Evolutionary conservation across 345 rosid species (phyloP).

Genomic region (Mangifera indica): DNA sequence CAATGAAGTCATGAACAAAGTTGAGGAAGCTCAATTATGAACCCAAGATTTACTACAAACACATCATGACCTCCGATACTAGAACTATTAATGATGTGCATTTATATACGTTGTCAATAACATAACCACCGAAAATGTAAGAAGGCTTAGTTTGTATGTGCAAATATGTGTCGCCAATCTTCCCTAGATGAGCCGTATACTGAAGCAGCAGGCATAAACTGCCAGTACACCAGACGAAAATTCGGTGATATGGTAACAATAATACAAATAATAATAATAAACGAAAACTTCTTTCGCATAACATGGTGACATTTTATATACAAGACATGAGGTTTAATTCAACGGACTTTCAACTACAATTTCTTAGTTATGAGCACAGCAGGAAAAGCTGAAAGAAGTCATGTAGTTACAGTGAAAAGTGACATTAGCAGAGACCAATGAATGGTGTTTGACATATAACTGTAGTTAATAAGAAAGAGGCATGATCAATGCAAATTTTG

Average conservation of each 20-base stretch:
- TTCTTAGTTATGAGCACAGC: background rate
- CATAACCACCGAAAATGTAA: constrained; percentile 2
- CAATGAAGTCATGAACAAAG: background rate
- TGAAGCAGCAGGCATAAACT: constrained; percentile 74
- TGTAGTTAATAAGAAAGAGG: constrained; percentile 29
- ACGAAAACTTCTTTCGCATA: background rate
- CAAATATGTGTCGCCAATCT: constrained; percentile 69
- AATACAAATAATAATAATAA: background rate
- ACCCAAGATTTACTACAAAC: background rate
- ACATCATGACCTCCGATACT: background rate
- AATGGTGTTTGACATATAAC: constrained; percentile 58
- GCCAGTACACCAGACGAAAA: constrained; percentile 24
- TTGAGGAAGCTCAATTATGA: background rate
- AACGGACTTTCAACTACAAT: background rate
- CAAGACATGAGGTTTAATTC: background rate
- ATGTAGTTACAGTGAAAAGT: constrained; percentile 59
- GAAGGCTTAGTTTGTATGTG: constrained; percentile 50
- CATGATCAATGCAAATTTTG: constrained; percentile 15
- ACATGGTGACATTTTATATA: background rate
- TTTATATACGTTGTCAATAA: background rate
- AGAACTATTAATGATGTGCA: background rate
- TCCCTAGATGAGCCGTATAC: constrained; percentile 72
- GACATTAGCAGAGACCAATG: constrained; percentile 85
- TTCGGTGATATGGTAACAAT: background rate
- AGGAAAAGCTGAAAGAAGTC: background rate